Conservation (phyloP, 2,329 filamentous ascomycete species). For the Talaromyces sp. region DNA sequence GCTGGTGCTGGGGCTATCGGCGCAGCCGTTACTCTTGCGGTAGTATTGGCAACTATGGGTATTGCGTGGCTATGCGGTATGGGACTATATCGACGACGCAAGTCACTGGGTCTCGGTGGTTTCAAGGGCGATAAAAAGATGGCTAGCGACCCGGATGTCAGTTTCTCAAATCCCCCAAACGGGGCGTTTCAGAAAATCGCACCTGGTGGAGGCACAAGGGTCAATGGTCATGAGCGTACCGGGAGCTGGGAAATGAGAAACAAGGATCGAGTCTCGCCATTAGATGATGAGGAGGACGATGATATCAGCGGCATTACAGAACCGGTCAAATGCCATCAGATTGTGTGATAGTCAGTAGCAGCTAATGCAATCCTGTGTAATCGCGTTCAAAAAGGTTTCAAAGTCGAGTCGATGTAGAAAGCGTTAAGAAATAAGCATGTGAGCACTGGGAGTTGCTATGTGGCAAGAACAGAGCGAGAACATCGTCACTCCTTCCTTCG, state of each 20-base stretch:
- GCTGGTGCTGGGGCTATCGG: conserved; percentile 56
- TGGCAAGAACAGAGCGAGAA: conserved; percentile 5
- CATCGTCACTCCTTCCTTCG: conserved; percentile 2
- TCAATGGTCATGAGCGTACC: conserved; percentile 50
- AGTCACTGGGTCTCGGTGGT: conserved; percentile 45
- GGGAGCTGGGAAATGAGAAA: conserved; percentile 58
- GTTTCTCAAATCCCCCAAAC: conserved; percentile 41
- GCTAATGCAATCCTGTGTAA: not conserved
- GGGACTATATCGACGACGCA: conserved; percentile 43
- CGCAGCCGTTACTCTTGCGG: conserved; percentile 50
- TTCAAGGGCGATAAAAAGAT: conserved; percentile 57
- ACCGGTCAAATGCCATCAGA: conserved; percentile 48
- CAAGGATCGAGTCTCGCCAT: conserved; percentile 31
- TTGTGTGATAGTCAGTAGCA: conserved; percentile 38
- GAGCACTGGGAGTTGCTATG: not conserved
- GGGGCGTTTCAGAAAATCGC: conserved; percentile 31
- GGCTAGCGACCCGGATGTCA: conserved; percentile 54
- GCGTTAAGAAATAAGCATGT: not conserved
- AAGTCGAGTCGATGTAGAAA: not conserved
- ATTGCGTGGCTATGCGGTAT: conserved; percentile 43
- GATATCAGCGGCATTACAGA: conserved; percentile 37
- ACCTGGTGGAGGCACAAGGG: conserved; percentile 10
- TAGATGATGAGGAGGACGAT: conserved; percentile 44
- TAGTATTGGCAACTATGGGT: conserved; percentile 43
- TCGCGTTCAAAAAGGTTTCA: not conserved